Conservation (phyloP, 108 stramenopile species). For the Chaetoceros muelleri region DNA sequence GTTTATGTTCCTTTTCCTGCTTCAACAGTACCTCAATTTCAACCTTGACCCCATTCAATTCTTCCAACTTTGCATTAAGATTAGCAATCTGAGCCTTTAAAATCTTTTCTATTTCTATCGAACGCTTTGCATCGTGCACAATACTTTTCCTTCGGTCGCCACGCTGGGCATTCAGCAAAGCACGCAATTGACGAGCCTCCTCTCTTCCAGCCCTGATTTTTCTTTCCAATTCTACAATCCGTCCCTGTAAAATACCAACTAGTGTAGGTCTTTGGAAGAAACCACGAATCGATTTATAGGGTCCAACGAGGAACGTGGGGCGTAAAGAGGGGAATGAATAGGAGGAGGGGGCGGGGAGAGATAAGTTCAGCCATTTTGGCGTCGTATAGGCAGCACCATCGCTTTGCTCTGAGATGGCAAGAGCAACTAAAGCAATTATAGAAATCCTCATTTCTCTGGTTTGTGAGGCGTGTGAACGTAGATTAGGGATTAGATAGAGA, state of each 20-base stretch:
- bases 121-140: not conserved
- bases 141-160: not conserved
- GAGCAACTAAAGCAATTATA: too few species aligned
- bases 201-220: not conserved
- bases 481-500: too few species aligned
- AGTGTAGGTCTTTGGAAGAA: not conserved
- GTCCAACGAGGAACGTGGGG: too few species aligned
- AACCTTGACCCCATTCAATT: constrained; percentile 18
- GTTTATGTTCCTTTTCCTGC: not conserved
- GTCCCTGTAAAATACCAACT: not conserved
- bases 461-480: too few species aligned
- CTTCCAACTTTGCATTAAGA: constrained; percentile 24
- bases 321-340: too few species aligned
- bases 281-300: too few species aligned
- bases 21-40: constrained; percentile 15
- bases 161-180: not conserved
- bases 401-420: too few species aligned
- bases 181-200: not conserved
- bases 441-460: too few species aligned
- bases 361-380: too few species aligned
- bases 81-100: not conserved
- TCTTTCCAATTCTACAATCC: not conserved
- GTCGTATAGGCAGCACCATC: too few species aligned
- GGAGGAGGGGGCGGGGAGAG: too few species aligned
- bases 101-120: not conserved